Evolutionary conservation across 805 yeast genomes (phyloP), one percentile per base, ranked within the genome.

Genomic region (Lipomyces oligophaga): DNA sequence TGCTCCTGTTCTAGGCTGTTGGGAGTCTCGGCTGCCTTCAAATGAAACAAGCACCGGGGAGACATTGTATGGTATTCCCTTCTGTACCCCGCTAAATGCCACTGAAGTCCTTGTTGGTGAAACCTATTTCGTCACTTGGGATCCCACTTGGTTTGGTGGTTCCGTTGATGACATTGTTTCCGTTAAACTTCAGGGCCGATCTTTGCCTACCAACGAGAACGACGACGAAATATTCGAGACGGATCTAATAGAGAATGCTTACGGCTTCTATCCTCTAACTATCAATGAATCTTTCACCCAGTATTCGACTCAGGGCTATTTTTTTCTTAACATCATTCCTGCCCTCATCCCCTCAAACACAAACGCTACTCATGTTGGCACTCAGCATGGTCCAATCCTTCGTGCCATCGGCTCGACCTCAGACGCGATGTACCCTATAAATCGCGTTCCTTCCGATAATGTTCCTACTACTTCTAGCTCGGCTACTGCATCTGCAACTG

Each of bases 91-190:
- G 10, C 44, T 46, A 10, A 67, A 69, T 53, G 73, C 71, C 38
- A 63, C 76, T 6, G 76, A 72, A 57, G 57, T 70, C 41, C 63
- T 72, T n/a, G 68, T 67, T 33, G 76, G 75, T 32, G 73, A 72
- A 59, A 72, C 72, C 6, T 72, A 72, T 56, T 72, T 75, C 74
- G 58, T 71, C 48, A 72, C 76, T 13, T 72, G 76, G 76, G 75
- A 72, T 47, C 74, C 77, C 45, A 45, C 66, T 1, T 72, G 67
- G 57, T 72, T 70, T 68, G 67, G 67, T 25, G 68, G 71, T 25
- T 39, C 38, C 38, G 30, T 34, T 19, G 45, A 54, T 19, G 65
- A 64, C 39, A 62, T 71, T 32, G 60, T 63, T 4, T 52, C 66
- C 45, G 71, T 72, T 32, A 59, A 59, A 34, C 45, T 72, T 16